Percentiles rank a stretch among this genome's conserved stretches.
Evolutionary conservation across 208 protist species (phyloP).

Genomic region (Acanthamoeba healyi): DNA sequence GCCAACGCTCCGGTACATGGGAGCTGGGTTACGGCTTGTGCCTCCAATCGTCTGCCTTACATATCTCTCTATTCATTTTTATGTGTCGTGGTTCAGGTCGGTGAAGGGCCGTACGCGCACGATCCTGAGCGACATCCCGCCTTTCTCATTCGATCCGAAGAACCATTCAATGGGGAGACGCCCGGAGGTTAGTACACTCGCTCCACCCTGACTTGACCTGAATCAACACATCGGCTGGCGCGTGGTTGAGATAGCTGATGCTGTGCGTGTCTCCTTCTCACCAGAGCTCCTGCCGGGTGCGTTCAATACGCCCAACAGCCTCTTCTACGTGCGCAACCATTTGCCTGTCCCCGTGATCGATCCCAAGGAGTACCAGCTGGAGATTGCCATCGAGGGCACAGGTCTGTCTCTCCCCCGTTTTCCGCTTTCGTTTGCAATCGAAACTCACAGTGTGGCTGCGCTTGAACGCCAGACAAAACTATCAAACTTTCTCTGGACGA

Average conservation of each 20-base stretch:
- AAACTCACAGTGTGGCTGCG: too few relatives aligned
- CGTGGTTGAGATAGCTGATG: conserved; percentile 72
- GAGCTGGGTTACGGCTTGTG: too few relatives aligned
- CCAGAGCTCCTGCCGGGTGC: conserved; percentile 78
- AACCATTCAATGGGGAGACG: conserved; percentile 38
- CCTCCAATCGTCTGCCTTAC: background rate
- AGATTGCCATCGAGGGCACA: conserved; percentile 77
- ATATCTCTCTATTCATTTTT: background rate
- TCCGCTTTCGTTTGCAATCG: too few relatives aligned
- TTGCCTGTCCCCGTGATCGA: conserved; percentile 90
- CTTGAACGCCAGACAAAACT: conserved; percentile 76
- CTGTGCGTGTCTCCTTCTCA: conserved; percentile 86
- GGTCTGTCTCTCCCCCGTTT: conserved; percentile 24
- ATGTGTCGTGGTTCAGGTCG: background rate
- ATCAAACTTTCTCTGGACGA: conserved; percentile 88
- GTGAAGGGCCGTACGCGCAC: conserved; percentile 68
- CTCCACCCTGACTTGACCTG: background rate
- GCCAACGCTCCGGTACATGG: background rate
- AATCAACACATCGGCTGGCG: background rate
- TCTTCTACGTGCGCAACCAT: conserved; percentile 92
- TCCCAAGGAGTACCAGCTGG: conserved; percentile 82
- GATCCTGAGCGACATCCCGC: conserved; percentile 73
- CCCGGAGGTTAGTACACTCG: background rate
- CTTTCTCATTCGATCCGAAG: background rate
- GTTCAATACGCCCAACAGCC: conserved; percentile 90